phyloP scores from a whole-genome alignment of 768 basidiomycete genomes.

The Podaxis carcinomalis region DNA sequence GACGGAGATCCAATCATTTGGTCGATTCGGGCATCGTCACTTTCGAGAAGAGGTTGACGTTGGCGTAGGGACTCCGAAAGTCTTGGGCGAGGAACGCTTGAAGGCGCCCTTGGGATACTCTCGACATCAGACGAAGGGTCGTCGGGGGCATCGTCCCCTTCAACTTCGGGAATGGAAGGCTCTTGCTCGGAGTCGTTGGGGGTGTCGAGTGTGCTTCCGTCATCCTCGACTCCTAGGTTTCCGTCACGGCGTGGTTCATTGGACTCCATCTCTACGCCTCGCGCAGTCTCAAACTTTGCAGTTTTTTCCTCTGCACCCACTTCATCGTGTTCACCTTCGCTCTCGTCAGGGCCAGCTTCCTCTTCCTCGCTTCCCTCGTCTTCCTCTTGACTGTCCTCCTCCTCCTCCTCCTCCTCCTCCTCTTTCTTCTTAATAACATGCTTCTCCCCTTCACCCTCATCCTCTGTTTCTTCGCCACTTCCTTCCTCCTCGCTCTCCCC shows the following conservation, averaged over 20 bases:
- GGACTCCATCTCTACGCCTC: not conserved
- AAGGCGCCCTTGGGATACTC: constrained; percentile 2
- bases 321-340: not conserved
- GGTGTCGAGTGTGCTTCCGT: not conserved
- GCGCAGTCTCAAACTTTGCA: constrained; percentile 3
- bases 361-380: not conserved
- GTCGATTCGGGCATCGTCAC: not conserved
- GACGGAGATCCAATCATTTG: constrained; percentile 1
- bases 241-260: not conserved
- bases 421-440: not conserved
- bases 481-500: not conserved
- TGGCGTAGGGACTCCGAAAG: not conserved
- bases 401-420: not conserved
- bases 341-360: not conserved
- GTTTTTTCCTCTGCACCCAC: not conserved
- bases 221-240: not conserved
- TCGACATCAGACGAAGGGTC: constrained; percentile 19
- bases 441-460: constrained; percentile 4
- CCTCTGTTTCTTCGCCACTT: constrained; percentile 11
- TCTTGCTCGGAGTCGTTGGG: not conserved
- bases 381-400: not conserved
- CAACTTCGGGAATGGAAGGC: constrained; percentile 22
- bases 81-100: not conserved
- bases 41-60: constrained; percentile 7
- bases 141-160: constrained; percentile 18